Conservation (phyloP, 2,329 filamentous ascomycete genomes). For the Fusarium udum region DNA sequence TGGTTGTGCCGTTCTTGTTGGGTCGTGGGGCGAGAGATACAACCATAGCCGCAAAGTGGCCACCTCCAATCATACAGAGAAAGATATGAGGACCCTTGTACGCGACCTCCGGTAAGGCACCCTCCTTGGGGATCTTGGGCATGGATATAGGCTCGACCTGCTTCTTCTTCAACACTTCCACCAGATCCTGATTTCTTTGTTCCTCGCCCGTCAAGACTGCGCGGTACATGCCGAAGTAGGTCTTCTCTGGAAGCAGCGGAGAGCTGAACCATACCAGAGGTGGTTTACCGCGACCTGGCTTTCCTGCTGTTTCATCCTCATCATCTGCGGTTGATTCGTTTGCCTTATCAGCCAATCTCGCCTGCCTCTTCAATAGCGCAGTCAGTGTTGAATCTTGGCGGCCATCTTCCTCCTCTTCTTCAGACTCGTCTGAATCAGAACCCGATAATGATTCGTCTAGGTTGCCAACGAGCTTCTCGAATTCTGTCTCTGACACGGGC, state of each 20-base stretch:
- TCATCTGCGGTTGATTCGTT: conserved; percentile 59
- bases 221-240: conserved; percentile 85
- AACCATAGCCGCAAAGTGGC: conserved; percentile 97
- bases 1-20: conserved; percentile 71
- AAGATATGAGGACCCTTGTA: conserved; percentile 87
- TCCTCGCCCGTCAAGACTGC: conserved; percentile 80
- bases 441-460: conserved; percentile 94
- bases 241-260: conserved; percentile 76
- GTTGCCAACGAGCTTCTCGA: conserved; percentile 84
- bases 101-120: conserved; percentile 61
- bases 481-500: conserved; percentile 81
- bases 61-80: conserved; percentile 97
- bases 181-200: conserved; percentile 67
- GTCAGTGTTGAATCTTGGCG: conserved; percentile 76
- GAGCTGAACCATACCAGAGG: conserved; percentile 90
- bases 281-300: conserved; percentile 69
- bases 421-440: conserved; percentile 77
- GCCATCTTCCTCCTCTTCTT: conserved; percentile 69
- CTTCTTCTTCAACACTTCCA: conserved; percentile 77
- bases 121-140: conserved; percentile 66
- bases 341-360: conserved; percentile 70
- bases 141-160: conserved; percentile 73
- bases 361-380: conserved; percentile 83
- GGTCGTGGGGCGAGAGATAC: conserved; percentile 86
- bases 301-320: conserved; percentile 53